A percentile compares a stretch with the other conserved stretches of the same genome.
Conservation (phyloP, 1,284 basidiomycete genomes). For the Tranzscheliella williamsii region DNA sequence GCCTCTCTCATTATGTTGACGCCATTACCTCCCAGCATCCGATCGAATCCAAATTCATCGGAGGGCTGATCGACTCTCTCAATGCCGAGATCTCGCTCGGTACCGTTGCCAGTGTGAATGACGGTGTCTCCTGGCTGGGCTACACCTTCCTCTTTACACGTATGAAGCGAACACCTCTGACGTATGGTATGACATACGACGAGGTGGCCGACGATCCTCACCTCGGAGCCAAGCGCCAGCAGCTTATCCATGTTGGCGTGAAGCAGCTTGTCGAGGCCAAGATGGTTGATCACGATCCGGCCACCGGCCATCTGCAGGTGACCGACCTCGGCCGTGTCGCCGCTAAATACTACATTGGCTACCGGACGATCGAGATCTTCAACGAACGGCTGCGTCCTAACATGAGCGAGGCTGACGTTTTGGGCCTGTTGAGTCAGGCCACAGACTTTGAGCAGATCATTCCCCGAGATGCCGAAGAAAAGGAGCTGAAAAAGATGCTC, state of each 20-base stretch:
- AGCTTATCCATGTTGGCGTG: slow-evolving; percentile 75
- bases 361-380: slow-evolving; percentile 86
- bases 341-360: slow-evolving; percentile 91
- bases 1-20: slow-evolving; percentile 87
- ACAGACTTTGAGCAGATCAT: slow-evolving; percentile 98
- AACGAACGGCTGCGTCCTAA: slow-evolving; percentile 76
- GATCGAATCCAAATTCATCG: slow-evolving; percentile 87
- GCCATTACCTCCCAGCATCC: slow-evolving; percentile 86
- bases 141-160: slow-evolving; percentile 97
- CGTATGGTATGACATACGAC: slow-evolving; percentile 81
- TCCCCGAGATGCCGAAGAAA: slow-evolving; percentile 83
- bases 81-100: slow-evolving; percentile 96
- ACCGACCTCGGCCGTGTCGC: slow-evolving; percentile 92
- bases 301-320: slow-evolving; percentile 70
- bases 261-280: slow-evolving; percentile 72
- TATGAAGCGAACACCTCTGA: slow-evolving; percentile 88
- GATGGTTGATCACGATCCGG: slow-evolving; percentile 81
- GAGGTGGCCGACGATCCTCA: slow-evolving; percentile 76
- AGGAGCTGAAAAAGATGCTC: slow-evolving; percentile 78
- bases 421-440: slow-evolving; percentile 82
- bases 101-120: slow-evolving; percentile 83
- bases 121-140: slow-evolving; percentile 92
- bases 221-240: slow-evolving; percentile 74
- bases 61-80: slow-evolving; percentile 85
- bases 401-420: slow-evolving; percentile 93